Percentiles rank a stretch among this genome's conserved stretches.
Evolutionary conservation across 2,329 filamentous ascomycete genomes (phyloP).

Genomic region (Cladosporium austrohemisphaericum): DNA sequence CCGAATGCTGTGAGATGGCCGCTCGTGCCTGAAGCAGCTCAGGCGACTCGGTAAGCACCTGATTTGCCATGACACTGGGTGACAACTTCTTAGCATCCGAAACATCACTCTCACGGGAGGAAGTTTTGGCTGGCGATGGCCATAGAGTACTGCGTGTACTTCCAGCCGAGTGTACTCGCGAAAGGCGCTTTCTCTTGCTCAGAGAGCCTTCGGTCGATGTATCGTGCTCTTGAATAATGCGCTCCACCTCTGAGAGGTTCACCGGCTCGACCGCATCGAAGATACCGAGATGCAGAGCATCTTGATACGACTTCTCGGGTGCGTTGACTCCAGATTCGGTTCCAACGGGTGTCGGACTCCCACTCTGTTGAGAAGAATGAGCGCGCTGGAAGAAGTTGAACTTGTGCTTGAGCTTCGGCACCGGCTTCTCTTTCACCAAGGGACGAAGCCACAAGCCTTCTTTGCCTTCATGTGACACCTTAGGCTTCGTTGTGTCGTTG

Average conservation of each 20-base stretch:
- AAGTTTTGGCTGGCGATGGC: slow-evolving; percentile 24
- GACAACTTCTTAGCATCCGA: slow-evolving; percentile 15
- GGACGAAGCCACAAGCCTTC: slow-evolving; percentile 37
- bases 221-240: slow-evolving; percentile 38
- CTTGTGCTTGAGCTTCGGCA: slow-evolving; percentile 40
- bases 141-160: slow-evolving; percentile 25
- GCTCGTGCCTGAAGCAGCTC: slow-evolving; percentile 25
- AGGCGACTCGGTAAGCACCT: slow-evolving; percentile 25
- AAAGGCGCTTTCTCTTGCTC: slow-evolving; percentile 24
- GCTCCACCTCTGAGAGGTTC: slow-evolving; percentile 44
- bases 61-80: slow-evolving; percentile 22
- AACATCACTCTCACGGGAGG: slow-evolving; percentile 14
- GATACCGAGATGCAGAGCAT: slow-evolving; percentile 50
- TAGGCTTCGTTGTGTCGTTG: slow-evolving; percentile 15
- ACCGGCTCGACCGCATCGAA: slow-evolving; percentile 47
- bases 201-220: slow-evolving; percentile 21
- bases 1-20: slow-evolving; percentile 20
- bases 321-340: background rate
- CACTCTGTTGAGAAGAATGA: slow-evolving; percentile 37
- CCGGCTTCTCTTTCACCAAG: slow-evolving; percentile 5
- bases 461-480: slow-evolving; percentile 27
- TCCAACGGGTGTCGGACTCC: slow-evolving; percentile 25
- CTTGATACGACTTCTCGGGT: slow-evolving; percentile 2
- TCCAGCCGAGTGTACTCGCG: slow-evolving; percentile 14
- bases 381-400: slow-evolving; percentile 60